Base-by-base conservation (phyloP, 805 yeast species). In the Myxozyma nipponensis region DNA sequence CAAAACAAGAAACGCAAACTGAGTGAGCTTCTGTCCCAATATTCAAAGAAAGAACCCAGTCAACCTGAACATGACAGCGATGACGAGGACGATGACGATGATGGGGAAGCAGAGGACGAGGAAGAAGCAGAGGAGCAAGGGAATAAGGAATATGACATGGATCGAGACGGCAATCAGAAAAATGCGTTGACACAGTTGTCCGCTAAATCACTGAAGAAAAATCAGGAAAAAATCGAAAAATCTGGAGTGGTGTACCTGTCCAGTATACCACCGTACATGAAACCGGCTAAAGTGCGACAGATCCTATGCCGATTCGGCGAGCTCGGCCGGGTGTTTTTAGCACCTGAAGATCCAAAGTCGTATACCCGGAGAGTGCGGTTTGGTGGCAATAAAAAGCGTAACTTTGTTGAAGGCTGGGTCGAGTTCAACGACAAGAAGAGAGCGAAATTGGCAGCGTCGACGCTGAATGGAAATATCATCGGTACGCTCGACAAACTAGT, bases 181-280 rank as follows among this genome's bases (percentile, higher is more conserved):
- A 54, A 23, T 18, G 50, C 42, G 15, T 35, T 50, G 7, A 44
- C 44, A 22, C 47, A 35, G 24, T 25, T 57, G 13, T 43, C 68
- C 6, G 55, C 61, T 37, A 71, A 69, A 38, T 63, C 73, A 60
- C 51, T 63, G 44, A 63, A 66, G 41, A 62, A 69, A 51, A 57
- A 66, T 22, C 68, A 69, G 25, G 70, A 70, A 42, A 76, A 78
- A 57, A 69, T 82, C 36, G 80, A 82, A 49, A 82, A 78, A 60
- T 83, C 96, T 0, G 98, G 98, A 3, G 96, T 93, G 1, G 83
- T 95, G n/a, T 93, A 93, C 61, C 68, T 93, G 2, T 89, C 97
- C 0, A 78, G 83, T 44, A 78, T 93, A 7, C 98, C 98, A 0
- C 98, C 98, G 23, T 93, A 85, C 65, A 93, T 93, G 98, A 90